Base-by-base conservation (phyloP, 805 yeast genomes). In the Candida berthetii region DNA sequence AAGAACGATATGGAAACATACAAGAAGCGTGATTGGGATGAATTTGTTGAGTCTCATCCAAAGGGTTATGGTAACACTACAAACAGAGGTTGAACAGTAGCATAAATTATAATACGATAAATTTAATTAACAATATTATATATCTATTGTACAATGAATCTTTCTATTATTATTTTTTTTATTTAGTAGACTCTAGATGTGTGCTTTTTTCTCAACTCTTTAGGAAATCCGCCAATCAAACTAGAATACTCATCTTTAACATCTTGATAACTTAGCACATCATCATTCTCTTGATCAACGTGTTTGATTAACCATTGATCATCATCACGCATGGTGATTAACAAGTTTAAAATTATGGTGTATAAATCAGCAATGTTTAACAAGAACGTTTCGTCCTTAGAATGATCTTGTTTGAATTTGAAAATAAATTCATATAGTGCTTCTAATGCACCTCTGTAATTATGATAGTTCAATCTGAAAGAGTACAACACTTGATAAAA, bases 61-160 rank as follows among this genome's bases (percentile, higher is more conserved):
- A 80, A 77, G 53, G 99, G 99, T 7, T 80, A 90, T 42, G 99
- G 99, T 10, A 91, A 91, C 57, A 88, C 90, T 37, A 78, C 74
- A 59, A 78, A 82, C 51, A 63, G 77, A 42, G 91, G 91, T 7
- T 76, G 28, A 22, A 22, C n/a, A n/a, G n/a, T n/a, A 22, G 8
- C 24, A 22, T 8, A 22, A 22, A 22, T 7, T 8, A 22, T 22
- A 22, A 8, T 22, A 22, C 24, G 6, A n/a, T n/a, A n/a, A n/a
- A n/a, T n/a, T n/a, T n/a, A n/a, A n/a, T n/a, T n/a, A n/a, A n/a
- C n/a, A n/a, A n/a, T n/a, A n/a, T 22, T 22, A 22, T 22, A 8
- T 22, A 22, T 22, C 8, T 27, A 27, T 27, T 27, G 29, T 27
- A 27, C 29, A 27, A 27, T 11, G n/a, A 10, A 5, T 27, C 8